These are phyloP conservation scores for Russula emetica DNA, from an alignment of 768 basidiomycete genomes.

Conservation along the genomic window DNA sequence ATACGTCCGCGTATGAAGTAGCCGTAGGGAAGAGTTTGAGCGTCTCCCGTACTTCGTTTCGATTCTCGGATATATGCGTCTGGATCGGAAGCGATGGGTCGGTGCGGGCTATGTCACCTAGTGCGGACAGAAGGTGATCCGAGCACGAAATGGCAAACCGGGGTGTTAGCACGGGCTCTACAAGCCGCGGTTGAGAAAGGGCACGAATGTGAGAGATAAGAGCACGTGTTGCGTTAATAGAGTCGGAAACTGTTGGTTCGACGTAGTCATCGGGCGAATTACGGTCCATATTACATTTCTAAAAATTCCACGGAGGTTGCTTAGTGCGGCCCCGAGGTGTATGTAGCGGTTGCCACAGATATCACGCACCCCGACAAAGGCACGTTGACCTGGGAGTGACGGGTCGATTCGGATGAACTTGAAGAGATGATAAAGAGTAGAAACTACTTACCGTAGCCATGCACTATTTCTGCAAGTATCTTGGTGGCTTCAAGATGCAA, in stretches of 20 bases:
- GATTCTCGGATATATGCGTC: conserved; percentile 90
- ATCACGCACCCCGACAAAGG: conserved; percentile 72
- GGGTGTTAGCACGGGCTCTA: conserved; percentile 89
- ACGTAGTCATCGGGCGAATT: conserved; percentile 64
- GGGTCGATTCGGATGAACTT: not conserved
- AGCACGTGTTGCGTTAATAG: conserved; percentile 55
- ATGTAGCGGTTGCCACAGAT: not conserved
- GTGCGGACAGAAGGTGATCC: conserved; percentile 52
- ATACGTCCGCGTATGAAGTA: conserved; percentile 71
- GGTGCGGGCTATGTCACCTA: conserved; percentile 57
- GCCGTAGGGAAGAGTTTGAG: conserved; percentile 60
- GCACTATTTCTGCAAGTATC: conserved; percentile 70
- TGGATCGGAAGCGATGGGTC: conserved; percentile 73
- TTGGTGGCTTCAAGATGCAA: conserved; percentile 79
- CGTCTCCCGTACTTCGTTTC: conserved; percentile 62
- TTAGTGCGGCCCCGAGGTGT: not conserved
- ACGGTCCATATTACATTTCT: conserved; percentile 92
- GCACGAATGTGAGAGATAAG: conserved; percentile 68
- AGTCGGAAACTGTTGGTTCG: conserved; percentile 55
- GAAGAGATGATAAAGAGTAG: not conserved
- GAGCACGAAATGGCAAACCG: conserved; percentile 96
- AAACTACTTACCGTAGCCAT: conserved; percentile 47
- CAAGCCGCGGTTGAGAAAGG: conserved; percentile 53
- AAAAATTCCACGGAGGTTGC: conserved; percentile 9
- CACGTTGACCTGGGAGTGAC: conserved; percentile 60